These are phyloP conservation scores for Chrysoporthe cubensis DNA, from an alignment of 2,329 filamentous ascomycete species.

Conservation along the genomic window DNA sequence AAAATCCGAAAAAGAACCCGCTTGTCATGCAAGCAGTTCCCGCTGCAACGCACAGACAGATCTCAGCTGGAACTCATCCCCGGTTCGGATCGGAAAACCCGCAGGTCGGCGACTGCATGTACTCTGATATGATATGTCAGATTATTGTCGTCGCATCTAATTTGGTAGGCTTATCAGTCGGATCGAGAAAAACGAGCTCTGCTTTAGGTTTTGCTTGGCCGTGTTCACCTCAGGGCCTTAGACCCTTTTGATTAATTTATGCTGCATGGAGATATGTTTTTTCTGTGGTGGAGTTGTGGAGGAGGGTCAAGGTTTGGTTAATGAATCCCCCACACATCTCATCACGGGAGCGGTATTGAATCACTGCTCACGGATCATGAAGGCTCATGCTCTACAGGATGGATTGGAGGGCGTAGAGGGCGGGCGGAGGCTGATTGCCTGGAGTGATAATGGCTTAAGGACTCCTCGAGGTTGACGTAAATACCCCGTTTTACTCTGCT, in stretches of 20 bases:
- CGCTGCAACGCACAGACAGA: not conserved
- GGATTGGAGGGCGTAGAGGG: not conserved
- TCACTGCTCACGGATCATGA: too few relatives aligned
- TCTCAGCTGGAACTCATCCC: constrained; percentile 1
- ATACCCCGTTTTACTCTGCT: not conserved
- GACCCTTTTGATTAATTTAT: too few relatives aligned
- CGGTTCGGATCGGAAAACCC: not conserved
- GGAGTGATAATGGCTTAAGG: not conserved
- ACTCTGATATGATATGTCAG: not conserved
- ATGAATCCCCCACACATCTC: too few relatives aligned
- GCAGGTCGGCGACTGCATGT: constrained; percentile 4
- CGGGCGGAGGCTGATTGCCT: not conserved
- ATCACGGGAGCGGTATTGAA: too few relatives aligned
- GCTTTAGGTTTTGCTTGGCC: not conserved
- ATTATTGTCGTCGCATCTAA: not conserved
- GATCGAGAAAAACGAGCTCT: not conserved
- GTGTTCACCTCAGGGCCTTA: not conserved
- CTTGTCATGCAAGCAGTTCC: not conserved
- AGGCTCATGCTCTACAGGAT: not conserved
- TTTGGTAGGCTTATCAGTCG: not conserved
- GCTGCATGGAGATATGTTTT: too few relatives aligned
- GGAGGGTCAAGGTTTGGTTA: too few relatives aligned
- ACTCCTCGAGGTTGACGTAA: not conserved
- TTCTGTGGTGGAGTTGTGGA: too few relatives aligned
- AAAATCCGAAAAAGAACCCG: not conserved